Percentiles rank a stretch among this genome's conserved stretches.
Conservation (phyloP, 2,329 filamentous ascomycete species). For the Nigrospora osmanthi region DNA sequence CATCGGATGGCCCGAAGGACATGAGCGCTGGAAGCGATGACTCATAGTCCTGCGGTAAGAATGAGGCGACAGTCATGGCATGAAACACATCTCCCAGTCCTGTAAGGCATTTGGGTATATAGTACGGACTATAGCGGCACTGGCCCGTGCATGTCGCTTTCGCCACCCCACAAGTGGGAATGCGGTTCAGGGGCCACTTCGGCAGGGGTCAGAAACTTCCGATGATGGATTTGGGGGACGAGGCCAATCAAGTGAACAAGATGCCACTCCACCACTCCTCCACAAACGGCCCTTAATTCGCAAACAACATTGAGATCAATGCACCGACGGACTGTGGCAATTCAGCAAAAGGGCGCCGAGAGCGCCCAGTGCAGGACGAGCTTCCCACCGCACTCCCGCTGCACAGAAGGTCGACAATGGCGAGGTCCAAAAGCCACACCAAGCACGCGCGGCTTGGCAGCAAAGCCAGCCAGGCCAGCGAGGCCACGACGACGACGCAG, state of each 20-base stretch:
- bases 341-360: slow-evolving; percentile 1
- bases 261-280: slow-evolving; percentile 4
- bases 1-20: too few relatives aligned
- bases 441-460: slow-evolving; percentile 3
- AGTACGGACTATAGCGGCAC: too few relatives aligned
- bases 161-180: too few relatives aligned
- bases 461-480: slow-evolving; percentile 19
- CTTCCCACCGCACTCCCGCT: background rate
- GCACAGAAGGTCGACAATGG: slow-evolving; percentile 1
- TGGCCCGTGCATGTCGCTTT: too few relatives aligned
- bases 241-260: background rate
- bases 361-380: background rate
- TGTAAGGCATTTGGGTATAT: too few relatives aligned
- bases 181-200: too few relatives aligned
- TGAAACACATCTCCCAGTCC: too few relatives aligned
- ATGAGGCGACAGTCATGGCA: too few relatives aligned
- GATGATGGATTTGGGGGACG: too few relatives aligned
- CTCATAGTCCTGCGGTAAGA: too few relatives aligned
- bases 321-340: background rate
- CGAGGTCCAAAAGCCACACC: background rate
- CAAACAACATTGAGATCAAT: slow-evolving; percentile 2
- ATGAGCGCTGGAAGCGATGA: too few relatives aligned
- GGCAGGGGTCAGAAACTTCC: too few relatives aligned
- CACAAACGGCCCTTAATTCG: slow-evolving; percentile 6
- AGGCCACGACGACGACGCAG: slow-evolving; percentile 21